These are phyloP conservation scores for Cornus florida DNA, from an alignment of 148 eudicot species.

Conservation along the genomic window DNA sequence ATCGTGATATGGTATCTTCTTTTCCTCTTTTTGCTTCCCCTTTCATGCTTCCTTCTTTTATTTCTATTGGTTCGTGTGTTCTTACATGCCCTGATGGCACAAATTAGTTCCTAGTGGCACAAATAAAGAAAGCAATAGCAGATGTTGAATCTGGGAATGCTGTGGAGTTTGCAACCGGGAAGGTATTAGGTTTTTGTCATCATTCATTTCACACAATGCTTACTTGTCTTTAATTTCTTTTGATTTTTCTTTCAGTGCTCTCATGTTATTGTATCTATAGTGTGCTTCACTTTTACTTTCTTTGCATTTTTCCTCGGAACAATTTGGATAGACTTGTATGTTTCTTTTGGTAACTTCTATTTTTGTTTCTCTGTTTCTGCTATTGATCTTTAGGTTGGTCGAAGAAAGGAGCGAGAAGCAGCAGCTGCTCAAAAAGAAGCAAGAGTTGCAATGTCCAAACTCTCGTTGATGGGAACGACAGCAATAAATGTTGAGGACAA, in stretches of 20 bases:
- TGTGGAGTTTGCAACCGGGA: slow-evolving; percentile 49
- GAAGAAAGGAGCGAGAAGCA: slow-evolving; percentile 56
- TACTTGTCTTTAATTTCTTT: neutral
- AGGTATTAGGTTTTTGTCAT: slow-evolving; percentile 21
- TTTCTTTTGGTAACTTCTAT: neutral
- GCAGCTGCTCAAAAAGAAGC: slow-evolving; percentile 46
- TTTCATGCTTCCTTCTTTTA: neutral
- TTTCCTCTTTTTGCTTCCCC: neutral
- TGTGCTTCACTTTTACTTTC: neutral
- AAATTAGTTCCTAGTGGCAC: slow-evolving; percentile 46
- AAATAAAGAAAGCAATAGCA: slow-evolving; percentile 49
- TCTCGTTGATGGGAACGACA: slow-evolving; percentile 26
- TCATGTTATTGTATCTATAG: neutral
- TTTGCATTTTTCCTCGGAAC: neutral
- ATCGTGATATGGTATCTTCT: slow-evolving; percentile 44
- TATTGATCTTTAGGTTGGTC: slow-evolving; percentile 34
- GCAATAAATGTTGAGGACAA: slow-evolving; percentile 48
- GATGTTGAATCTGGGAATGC: slow-evolving; percentile 48
- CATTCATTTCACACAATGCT: too few relatives aligned
- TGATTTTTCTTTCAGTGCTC: neutral
- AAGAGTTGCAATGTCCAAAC: slow-evolving; percentile 30
- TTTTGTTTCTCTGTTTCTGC: neutral
- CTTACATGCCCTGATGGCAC: neutral
- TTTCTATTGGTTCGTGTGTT: neutral
- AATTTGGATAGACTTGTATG: neutral